Percentiles rank a stretch among this genome's conserved stretches.
phyloP scores from a whole-genome alignment of 805 yeast genomes.

The Saturnispora galanensis region DNA sequence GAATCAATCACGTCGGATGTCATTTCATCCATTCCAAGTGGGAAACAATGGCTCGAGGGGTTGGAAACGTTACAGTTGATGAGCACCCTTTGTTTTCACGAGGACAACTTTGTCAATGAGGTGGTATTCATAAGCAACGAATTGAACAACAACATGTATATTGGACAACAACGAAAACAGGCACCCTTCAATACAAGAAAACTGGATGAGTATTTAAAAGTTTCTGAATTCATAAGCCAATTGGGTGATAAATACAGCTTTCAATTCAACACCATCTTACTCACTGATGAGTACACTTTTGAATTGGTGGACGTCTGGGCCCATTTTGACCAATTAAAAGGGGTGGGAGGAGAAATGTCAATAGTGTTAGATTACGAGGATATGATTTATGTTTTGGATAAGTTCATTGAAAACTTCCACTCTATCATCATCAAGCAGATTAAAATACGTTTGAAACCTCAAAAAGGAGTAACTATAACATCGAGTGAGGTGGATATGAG shows the following conservation, averaged over 20 bases:
- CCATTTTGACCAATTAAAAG: constrained; percentile 13
- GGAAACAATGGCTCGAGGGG: constrained; percentile 19
- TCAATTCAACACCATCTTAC: constrained; percentile 17
- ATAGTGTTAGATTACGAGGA: constrained; percentile 19
- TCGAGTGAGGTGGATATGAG: background rate
- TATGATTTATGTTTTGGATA: constrained; percentile 8
- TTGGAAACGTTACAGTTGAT: constrained; percentile 16
- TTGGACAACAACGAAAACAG: background rate
- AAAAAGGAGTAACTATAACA: constrained; percentile 14
- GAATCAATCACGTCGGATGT: constrained; percentile 14
- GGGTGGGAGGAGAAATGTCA: constrained; percentile 10
- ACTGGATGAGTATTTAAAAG: background rate
- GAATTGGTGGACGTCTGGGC: constrained; percentile 14
- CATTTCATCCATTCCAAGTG: constrained; percentile 4
- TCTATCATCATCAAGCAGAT: constrained; percentile 14
- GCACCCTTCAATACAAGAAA: background rate
- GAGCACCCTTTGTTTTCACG: constrained; percentile 15
- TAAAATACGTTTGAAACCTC: constrained; percentile 11
- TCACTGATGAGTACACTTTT: constrained; percentile 23
- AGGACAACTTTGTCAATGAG: constrained; percentile 12
- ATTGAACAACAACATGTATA: background rate
- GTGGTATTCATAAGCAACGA: constrained; percentile 18
- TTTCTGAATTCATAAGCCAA: constrained; percentile 9
- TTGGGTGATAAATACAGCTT: constrained; percentile 16
- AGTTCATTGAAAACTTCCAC: constrained; percentile 14